phyloP scores from a whole-genome alignment of 2,329 filamentous ascomycete genomes.

The Xylaria sp. region DNA sequence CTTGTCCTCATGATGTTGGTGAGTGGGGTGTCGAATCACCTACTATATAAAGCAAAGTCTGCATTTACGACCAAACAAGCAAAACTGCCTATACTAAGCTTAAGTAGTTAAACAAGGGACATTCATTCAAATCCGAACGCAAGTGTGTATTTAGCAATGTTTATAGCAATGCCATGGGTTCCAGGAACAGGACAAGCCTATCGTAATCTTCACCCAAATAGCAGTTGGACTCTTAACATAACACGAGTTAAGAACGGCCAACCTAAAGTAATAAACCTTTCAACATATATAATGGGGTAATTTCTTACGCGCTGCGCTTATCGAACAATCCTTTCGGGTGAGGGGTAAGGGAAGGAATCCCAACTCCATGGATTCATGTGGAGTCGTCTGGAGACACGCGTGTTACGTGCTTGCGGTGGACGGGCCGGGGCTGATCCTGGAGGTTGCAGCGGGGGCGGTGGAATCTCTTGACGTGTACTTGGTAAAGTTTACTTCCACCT shows the following conservation, averaged over 20 bases:
- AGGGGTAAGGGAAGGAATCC: not conserved
- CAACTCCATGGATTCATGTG: conserved; percentile 4
- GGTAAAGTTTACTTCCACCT: not conserved
- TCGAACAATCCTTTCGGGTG: not conserved
- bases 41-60: not conserved
- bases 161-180: too few species aligned
- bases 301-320: too few species aligned
- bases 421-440: conserved; percentile 5
- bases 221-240: not conserved
- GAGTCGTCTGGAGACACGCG: not conserved
- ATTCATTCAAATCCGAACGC: not conserved
- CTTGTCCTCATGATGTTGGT: not conserved
- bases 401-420: not conserved
- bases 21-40: not conserved
- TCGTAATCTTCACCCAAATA: not conserved
- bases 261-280: not conserved
- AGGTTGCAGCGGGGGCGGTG: not conserved
- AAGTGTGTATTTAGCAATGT: not conserved
- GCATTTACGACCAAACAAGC: not conserved
- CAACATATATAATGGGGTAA: too few species aligned
- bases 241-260: not conserved
- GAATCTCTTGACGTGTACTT: not conserved
- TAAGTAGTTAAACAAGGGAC: not conserved
- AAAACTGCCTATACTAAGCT: not conserved
- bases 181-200: not conserved